Evolutionary conservation across 2,329 filamentous ascomycete species (phyloP).

Genomic region (Colletotrichum sp.): DNA sequence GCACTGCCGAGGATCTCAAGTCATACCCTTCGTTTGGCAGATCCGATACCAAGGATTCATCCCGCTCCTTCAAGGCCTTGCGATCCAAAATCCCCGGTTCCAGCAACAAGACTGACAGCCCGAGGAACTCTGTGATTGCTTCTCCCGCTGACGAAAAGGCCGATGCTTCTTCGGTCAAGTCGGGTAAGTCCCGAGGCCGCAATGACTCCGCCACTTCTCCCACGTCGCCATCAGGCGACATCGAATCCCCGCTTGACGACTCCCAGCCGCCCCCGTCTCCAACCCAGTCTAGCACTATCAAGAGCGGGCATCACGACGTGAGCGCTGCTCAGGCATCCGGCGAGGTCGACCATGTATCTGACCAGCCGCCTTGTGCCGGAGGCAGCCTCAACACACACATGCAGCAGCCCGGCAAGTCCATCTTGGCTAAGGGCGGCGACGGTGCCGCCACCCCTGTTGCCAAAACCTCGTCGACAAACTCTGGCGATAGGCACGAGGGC

Average conservation of each 20-base stretch:
- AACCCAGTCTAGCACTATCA: conserved; percentile 77
- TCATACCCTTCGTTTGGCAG: conserved; percentile 91
- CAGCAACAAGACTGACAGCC: conserved; percentile 76
- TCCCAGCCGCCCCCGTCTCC: conserved; percentile 81
- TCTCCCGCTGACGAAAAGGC: conserved; percentile 73
- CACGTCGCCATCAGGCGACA: conserved; percentile 39
- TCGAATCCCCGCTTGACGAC: conserved; percentile 54
- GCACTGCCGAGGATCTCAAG: conserved; percentile 65
- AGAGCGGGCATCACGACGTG: conserved; percentile 73
- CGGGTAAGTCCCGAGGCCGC: conserved; percentile 62
- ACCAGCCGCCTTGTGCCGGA: conserved; percentile 78
- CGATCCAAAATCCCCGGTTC: conserved; percentile 87
- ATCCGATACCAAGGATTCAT: conserved; percentile 92
- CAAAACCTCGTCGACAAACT: conserved; percentile 25
- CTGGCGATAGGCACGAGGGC: conserved; percentile 49
- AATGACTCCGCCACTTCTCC: conserved; percentile 48
- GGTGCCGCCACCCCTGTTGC: conserved; percentile 72
- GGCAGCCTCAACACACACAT: conserved; percentile 62
- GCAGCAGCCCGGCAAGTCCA: conserved; percentile 84
- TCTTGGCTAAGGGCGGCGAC: conserved; percentile 78
- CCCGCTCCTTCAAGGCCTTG: conserved; percentile 83
- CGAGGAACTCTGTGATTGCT: conserved; percentile 74
- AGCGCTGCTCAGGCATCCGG: conserved; percentile 82
- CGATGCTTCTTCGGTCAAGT: conserved; percentile 78
- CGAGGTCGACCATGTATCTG: conserved; percentile 94